Evolutionary conservation across 768 basidiomycete species (phyloP).

Genomic region (Mycena capillaripes): DNA sequence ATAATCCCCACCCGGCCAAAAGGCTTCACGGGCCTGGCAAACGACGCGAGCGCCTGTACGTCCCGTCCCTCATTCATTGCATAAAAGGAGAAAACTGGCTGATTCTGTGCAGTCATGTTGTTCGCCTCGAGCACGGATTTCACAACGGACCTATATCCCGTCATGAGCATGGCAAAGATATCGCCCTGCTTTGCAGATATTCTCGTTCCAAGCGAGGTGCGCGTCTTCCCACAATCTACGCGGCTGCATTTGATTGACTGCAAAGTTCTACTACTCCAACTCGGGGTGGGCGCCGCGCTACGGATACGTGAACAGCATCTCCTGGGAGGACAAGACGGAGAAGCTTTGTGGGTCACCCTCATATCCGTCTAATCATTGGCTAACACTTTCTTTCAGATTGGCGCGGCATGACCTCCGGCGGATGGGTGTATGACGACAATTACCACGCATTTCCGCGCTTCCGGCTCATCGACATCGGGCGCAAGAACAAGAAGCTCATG

Average conservation of each 20-base stretch:
- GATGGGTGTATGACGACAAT: constrained; percentile 8
- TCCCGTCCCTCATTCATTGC: background rate
- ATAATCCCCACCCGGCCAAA: background rate
- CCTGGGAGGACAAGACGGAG: constrained; percentile 8
- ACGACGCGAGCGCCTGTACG: constrained; percentile 29
- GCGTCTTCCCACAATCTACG: background rate
- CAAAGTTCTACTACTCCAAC: constrained; percentile 19
- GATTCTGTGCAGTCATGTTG: constrained; percentile 22
- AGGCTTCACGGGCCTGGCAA: constrained; percentile 20
- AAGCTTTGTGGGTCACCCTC: background rate
- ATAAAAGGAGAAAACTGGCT: background rate
- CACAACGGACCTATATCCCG: constrained; percentile 28
- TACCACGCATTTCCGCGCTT: constrained; percentile 27
- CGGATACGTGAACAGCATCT: constrained; percentile 5
- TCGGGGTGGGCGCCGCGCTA: constrained; percentile 1
- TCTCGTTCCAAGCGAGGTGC: constrained; percentile 23
- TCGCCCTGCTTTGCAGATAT: constrained; percentile 32
- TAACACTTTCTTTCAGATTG: constrained; percentile 22
- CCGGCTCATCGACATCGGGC: background rate
- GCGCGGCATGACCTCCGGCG: constrained; percentile 29
- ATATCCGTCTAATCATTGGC: background rate
- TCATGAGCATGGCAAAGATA: constrained; percentile 28
- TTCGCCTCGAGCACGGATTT: constrained; percentile 15
- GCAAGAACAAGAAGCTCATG: background rate
- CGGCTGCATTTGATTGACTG: no score